These are phyloP conservation scores for Irpex rosettiformis DNA, from an alignment of 1,284 basidiomycete species.

Conservation along the genomic window DNA sequence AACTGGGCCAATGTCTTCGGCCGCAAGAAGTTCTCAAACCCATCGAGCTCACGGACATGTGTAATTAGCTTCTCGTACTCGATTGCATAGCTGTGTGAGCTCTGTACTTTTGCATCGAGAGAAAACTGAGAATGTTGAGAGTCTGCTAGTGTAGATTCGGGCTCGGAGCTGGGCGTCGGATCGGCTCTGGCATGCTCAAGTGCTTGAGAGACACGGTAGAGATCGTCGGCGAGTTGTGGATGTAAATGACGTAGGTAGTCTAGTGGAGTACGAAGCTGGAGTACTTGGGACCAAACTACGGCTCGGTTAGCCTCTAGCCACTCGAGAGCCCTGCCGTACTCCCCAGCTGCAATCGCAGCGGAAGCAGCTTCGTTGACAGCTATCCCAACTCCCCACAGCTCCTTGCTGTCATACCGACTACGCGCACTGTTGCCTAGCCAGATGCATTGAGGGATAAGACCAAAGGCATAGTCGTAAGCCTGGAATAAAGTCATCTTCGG, in stretches of 20 bases:
- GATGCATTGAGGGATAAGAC: not conserved
- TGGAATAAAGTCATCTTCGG: not conserved
- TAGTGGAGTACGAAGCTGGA: not conserved
- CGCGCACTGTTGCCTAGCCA: not conserved
- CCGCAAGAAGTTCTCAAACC: not conserved
- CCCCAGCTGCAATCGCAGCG: not conserved
- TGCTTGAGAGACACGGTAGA: not conserved
- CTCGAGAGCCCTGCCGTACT: not conserved
- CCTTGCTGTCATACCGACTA: not conserved
- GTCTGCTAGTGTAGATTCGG: not conserved
- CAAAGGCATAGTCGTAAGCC: not conserved
- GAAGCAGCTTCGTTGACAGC: not conserved
- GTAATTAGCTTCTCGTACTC: not conserved
- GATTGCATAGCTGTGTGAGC: not conserved
- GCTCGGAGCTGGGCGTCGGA: not conserved
- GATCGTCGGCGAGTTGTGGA: not conserved
- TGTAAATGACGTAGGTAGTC: not conserved
- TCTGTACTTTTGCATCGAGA: not conserved
- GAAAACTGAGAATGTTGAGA: not conserved
- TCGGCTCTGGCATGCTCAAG: not conserved
- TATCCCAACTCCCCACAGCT: not conserved
- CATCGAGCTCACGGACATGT: not conserved
- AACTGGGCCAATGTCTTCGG: not conserved
- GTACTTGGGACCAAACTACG: not conserved
- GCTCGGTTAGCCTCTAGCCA: not conserved